A percentile compares a stretch with the other conserved stretches of the same genome.
Conservation (phyloP, 2,329 filamentous ascomycete genomes). For the Cladosporium sp. region DNA sequence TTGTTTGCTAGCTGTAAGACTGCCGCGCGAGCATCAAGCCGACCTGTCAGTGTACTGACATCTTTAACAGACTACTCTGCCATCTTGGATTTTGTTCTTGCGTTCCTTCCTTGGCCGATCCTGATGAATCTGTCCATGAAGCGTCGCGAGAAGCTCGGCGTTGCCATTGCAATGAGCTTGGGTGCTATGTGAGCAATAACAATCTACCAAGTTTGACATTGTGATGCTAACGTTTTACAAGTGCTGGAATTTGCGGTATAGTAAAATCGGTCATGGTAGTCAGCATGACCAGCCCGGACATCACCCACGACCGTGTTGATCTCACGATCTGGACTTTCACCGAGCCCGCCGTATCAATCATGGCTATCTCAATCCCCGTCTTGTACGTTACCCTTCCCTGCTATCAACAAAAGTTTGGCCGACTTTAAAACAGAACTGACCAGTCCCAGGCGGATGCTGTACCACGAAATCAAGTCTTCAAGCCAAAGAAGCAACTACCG, state of each 20-base stretch:
- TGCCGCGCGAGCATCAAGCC: not conserved
- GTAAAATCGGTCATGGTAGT: conserved; percentile 4
- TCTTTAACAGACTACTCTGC: not conserved
- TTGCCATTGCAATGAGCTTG: conserved; percentile 9
- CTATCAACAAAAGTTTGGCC: not conserved
- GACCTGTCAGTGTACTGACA: not conserved
- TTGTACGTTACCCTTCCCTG: not conserved
- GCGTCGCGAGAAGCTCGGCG: conserved; percentile 6
- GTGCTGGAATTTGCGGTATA: conserved; percentile 5
- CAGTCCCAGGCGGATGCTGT: not conserved
- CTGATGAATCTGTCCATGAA: conserved; percentile 4
- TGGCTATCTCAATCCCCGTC: conserved; percentile 10
- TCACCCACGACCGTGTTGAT: conserved; percentile 6
- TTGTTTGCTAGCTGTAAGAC: not conserved
- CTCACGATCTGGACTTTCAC: conserved; percentile 7
- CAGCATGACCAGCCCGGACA: conserved; percentile 2
- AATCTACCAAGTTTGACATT: not conserved
- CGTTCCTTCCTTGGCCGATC: conserved; percentile 5
- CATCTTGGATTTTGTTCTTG: conserved; percentile 8
- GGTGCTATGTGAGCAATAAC: not conserved
- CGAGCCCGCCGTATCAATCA: conserved; percentile 9
- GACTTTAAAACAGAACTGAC: not conserved
- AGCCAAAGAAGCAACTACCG: conserved; percentile 3
- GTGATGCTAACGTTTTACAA: not conserved
- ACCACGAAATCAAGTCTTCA: conserved; percentile 8